These are phyloP conservation scores for Populus hybrid DNA, from an alignment of 441 rosid genomes.

Conservation along the genomic window DNA sequence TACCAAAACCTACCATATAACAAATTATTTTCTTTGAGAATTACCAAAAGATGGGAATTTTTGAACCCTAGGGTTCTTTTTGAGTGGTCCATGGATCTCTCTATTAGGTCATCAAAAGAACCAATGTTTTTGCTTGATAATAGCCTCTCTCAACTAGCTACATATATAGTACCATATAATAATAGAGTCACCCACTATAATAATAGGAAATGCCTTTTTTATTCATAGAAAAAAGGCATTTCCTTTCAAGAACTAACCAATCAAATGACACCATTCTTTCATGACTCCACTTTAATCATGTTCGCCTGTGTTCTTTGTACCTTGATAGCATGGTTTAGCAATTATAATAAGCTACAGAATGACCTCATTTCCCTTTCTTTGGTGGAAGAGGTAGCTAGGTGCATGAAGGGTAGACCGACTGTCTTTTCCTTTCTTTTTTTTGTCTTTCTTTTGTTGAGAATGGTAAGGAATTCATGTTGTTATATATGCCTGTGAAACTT, in stretches of 20 bases:
- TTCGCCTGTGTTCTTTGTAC: background rate
- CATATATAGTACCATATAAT: too few species aligned
- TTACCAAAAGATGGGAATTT: background rate
- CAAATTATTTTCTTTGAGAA: background rate
- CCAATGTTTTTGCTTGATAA: constrained; percentile 12
- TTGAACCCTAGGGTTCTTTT: background rate
- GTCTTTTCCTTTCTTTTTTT: too few species aligned
- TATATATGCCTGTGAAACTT: too few species aligned
- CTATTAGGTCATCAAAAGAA: constrained; percentile 8
- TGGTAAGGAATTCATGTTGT: too few species aligned
- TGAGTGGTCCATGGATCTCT: constrained; percentile 5
- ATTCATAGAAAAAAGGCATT: background rate
- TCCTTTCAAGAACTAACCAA: background rate
- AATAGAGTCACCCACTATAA: background rate
- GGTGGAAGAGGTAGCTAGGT: background rate
- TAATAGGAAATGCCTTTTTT: background rate
- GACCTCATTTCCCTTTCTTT: background rate
- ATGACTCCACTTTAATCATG: background rate
- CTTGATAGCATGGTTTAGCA: background rate
- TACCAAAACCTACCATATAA: too few species aligned
- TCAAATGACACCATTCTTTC: constrained; percentile 8
- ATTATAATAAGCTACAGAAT: background rate
- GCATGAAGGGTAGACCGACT: background rate
- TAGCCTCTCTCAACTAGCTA: background rate
- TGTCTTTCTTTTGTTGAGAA: too few species aligned